Percentiles rank a stretch among this genome's conserved stretches.
phyloP scores from a whole-genome alignment of 139 green algal genomes.

The Auxenochlorella pyrenoidosa region DNA sequence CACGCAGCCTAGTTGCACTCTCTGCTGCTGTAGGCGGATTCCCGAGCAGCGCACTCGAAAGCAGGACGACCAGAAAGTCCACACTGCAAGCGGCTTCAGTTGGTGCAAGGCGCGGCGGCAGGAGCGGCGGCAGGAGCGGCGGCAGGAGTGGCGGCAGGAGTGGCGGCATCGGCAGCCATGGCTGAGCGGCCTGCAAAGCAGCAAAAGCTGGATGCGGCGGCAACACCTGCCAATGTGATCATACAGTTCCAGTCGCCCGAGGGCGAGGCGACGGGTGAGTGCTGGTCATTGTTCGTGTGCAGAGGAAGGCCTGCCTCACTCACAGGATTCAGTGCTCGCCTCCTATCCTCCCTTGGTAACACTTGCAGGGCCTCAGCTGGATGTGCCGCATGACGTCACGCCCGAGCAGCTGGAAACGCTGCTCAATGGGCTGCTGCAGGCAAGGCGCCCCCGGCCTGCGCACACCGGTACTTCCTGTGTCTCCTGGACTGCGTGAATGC shows the following conservation, averaged over 20 bases:
- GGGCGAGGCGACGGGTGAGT: slow-evolving; percentile 71
- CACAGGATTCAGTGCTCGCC: no score
- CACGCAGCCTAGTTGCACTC: neutral
- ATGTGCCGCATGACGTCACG: slow-evolving; percentile 86
- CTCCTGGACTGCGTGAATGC: no score
- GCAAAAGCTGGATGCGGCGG: slow-evolving; percentile 27
- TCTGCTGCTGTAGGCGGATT: no score
- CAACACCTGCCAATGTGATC: slow-evolving; percentile 72
- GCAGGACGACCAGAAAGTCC: no score
- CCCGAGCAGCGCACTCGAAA: no score
- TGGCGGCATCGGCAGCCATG: neutral
- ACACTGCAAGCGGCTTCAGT: no score
- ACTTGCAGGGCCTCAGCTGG: slow-evolving; percentile 85
- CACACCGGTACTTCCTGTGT: neutral
- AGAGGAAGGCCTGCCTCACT: no score
- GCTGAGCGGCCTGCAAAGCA: slow-evolving; percentile 33
- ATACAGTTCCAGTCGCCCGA: slow-evolving; percentile 80
- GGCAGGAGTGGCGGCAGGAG: no score
- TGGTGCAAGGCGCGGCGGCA: no score
- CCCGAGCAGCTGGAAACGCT: slow-evolving; percentile 88
- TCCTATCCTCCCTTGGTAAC: no score
- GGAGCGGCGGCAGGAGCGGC: no score
- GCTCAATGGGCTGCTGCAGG: slow-evolving; percentile 86
- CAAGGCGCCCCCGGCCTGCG: neutral
- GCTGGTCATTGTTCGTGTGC: neutral